These are phyloP conservation scores for Pseudogymnoascus sp. DNA, from an alignment of 2,329 filamentous ascomycete genomes.

Conservation along the genomic window DNA sequence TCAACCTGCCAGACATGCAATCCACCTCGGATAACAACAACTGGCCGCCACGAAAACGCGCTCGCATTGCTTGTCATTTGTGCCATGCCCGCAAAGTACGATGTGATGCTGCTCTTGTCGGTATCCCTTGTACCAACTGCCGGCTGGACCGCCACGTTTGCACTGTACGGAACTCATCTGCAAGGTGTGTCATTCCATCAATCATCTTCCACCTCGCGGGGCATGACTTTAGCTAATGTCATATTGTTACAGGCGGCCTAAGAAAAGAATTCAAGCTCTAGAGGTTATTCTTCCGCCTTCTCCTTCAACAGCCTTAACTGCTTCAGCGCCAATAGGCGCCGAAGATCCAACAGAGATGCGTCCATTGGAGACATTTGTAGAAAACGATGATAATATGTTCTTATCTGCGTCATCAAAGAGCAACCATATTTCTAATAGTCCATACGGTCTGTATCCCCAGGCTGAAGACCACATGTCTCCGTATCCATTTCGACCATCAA, in stretches of 20 bases:
- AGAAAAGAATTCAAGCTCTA: background rate
- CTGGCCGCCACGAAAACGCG: background rate
- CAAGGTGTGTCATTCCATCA: background rate
- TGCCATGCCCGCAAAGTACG: background rate
- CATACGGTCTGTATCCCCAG: background rate
- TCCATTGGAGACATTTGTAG: background rate
- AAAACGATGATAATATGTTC: background rate
- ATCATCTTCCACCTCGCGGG: background rate
- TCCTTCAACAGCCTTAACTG: background rate
- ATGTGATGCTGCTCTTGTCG: background rate
- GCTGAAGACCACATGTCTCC: background rate
- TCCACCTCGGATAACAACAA: background rate
- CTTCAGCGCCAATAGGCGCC: background rate
- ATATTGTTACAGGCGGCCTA: background rate
- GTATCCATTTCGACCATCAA: background rate
- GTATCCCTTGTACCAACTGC: background rate
- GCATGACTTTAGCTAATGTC: background rate
- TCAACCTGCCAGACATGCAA: background rate
- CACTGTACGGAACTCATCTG: background rate
- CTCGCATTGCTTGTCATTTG: background rate
- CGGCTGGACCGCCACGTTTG: background rate
- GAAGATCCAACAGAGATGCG: background rate
- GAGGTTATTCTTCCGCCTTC: background rate
- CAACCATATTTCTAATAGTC: background rate
- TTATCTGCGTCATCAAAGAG: background rate